Base-by-base conservation (phyloP, 139 green algal species). In the Chlamydomonas sphaeroides region DNA sequence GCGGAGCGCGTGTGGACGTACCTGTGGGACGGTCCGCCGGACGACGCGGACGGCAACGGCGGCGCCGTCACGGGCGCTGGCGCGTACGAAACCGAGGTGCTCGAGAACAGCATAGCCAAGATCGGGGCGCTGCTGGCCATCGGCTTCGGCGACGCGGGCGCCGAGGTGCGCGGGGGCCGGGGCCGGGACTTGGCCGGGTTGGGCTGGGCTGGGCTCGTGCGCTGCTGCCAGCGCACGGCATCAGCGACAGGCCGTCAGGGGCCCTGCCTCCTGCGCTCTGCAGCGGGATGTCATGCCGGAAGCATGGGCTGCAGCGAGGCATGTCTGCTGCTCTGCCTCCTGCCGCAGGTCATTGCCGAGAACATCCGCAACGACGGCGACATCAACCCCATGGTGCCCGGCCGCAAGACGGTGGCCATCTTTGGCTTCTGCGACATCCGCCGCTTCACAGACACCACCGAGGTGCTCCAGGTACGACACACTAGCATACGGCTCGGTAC, bases 381-480 rank as follows among this genome's bases (percentile, higher is more conserved):
- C 88, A 89, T 99, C 56, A 96, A 98, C 85, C 94, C 97, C 41
- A 98, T 99, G 95, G 91, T 98, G 53, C 95, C 95, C 25, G 97
- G 97, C 1, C 56, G 63, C 36, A 86, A 81, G 62, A 87, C 48
- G 68, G 80, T 91, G 18, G 97, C 95, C 32, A 95, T 98, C 45
- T 99, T 98, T 86, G 96, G 96, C 3, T 99, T 99, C 89, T 99
- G 97, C 87, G 97, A 99, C 90, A 98, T 99, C 84, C 90, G 96
- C 7, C 85, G 92, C 49, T 99, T 99, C 92, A 99, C 97, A 0
- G 96, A 99, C 75, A 90, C 94, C 30, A 99, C 97, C 0, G 97
- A 99, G 87, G 94, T 98, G 68, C 86, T 99, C 79, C 83, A 88
- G 83, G 83, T 88, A 39, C 26, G 68, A 20, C 11, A 14, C 45